Base-by-base conservation (phyloP, 78 protist species). In the Dictyostelium discoideum region DNA sequence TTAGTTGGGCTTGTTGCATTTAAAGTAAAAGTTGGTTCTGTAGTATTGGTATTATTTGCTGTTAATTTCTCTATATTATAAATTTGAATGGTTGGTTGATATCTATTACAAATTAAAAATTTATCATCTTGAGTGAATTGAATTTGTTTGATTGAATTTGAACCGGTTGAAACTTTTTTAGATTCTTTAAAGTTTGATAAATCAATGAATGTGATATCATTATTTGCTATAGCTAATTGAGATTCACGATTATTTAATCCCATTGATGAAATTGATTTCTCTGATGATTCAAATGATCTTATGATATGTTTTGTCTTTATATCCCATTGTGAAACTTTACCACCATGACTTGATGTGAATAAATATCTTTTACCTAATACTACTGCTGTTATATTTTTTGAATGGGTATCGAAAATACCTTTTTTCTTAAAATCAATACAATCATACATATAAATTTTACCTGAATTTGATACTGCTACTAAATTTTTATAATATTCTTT, bases 281-380 rank as follows among this genome's bases (percentile, higher is more conserved):
- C 54, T 42, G 86, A 50, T 13, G 81, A 26, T 13, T 74, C 20
- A 13, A 74, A 74, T 16, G 40, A 18, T 74, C 46, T 74, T 37
- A 32, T 26, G 37, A 26, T 74, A 16, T 26, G 22, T 37, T 74
- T 74, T 10, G 48, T 74, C 7, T 26, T 37, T 6, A 13, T 37
- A 50, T 81, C 86, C 86, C 86, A 81, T 81, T 81, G 86, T 39
- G 26, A 24, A 26, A 81, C 40, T 29, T 48, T 81, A 26, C 86
- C 86, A 6, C 60, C 11, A 16, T 7, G 8, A 26, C 54, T 40
- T 16, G 86, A 22, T 20, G 84, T 42, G 65, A 42, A 78, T n/a
- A 78, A 24, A 42, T 7, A 78, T 37, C 46, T 74, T 74, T 74
- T 74, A 74, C 81, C 81, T 32, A 74, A 74, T 37, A 74, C 81